A percentile compares a stretch with the other conserved stretches of the same genome.
Conservation (phyloP, 73 alveolate species). For the Diophrys appendiculata region DNA sequence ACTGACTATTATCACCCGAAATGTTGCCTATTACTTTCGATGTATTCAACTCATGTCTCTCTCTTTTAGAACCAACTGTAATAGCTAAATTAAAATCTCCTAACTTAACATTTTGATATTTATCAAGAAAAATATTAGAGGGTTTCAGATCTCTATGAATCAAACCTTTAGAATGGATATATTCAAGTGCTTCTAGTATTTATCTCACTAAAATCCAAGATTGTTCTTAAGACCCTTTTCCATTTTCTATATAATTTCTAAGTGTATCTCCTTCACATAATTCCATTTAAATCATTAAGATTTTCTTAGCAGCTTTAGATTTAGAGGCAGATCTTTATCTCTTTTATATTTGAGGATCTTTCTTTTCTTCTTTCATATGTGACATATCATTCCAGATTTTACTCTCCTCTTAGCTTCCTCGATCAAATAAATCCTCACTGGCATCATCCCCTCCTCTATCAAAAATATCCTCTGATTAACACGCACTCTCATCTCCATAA, state of each 20-base stretch:
- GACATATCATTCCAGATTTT: neutral
- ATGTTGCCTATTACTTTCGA: neutral
- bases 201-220: slow-evolving; percentile 71
- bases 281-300: slow-evolving; percentile 79
- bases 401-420: slow-evolving; percentile 1
- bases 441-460: slow-evolving; percentile 11
- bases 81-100: slow-evolving; percentile 83
- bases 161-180: slow-evolving; percentile 67
- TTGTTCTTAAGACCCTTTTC: slow-evolving; percentile 37
- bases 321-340: neutral
- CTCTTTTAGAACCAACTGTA: neutral
- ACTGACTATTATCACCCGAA: neutral
- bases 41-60: neutral
- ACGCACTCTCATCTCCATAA: slow-evolving; percentile 6
- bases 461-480: neutral
- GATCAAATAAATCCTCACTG: neutral
- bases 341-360: neutral
- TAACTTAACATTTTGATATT: slow-evolving; percentile 70
- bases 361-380: neutral
- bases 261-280: slow-evolving; percentile 74
- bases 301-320: slow-evolving; percentile 18
- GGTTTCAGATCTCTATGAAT: slow-evolving; percentile 88
- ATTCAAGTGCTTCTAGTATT: slow-evolving; percentile 78
- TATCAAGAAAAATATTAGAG: slow-evolving; percentile 74
- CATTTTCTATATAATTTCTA: slow-evolving; percentile 41